phyloP scores from a whole-genome alignment of 192 early-diverging fungal species.

The Coemansia sp. region DNA sequence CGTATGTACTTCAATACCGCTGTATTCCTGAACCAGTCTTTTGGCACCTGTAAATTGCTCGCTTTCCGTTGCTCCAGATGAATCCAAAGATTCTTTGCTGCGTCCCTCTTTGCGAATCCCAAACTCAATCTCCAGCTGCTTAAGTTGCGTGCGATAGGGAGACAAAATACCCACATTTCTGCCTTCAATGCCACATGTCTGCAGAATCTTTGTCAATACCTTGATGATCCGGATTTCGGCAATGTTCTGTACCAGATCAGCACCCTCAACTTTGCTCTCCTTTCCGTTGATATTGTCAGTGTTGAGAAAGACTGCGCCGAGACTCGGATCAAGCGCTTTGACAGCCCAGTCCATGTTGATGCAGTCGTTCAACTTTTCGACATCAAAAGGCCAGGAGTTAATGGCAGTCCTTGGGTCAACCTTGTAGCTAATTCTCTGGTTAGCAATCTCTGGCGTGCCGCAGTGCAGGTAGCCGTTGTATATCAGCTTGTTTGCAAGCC shows the following conservation, averaged over 20 bases:
- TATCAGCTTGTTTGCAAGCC: slow-evolving; percentile 74
- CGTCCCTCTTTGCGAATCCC: slow-evolving; percentile 3
- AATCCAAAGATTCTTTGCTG: background rate
- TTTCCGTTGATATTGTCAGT: slow-evolving; percentile 68
- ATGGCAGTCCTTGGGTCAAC: slow-evolving; percentile 17
- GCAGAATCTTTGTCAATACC: slow-evolving; percentile 56
- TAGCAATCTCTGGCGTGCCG: slow-evolving; percentile 64
- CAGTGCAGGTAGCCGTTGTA: slow-evolving; percentile 78
- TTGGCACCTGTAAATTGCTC: background rate
- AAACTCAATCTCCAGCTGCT: slow-evolving; percentile 42
- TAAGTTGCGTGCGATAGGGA: slow-evolving; percentile 75
- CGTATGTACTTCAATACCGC: too few relatives aligned
- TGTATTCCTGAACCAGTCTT: background rate
- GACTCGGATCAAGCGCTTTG: slow-evolving; percentile 60
- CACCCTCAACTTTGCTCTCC: slow-evolving; percentile 56
- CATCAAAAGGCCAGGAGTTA: slow-evolving; percentile 11
- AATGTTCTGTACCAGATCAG: slow-evolving; percentile 66
- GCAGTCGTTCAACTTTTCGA: slow-evolving; percentile 19
- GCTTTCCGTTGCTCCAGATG: background rate
- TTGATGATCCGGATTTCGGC: slow-evolving; percentile 65
- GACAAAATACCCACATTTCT: slow-evolving; percentile 79
- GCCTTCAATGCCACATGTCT: slow-evolving; percentile 63
- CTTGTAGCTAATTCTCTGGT: slow-evolving; percentile 41
- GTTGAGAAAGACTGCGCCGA: slow-evolving; percentile 73
- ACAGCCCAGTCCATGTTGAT: slow-evolving; percentile 59